Percentiles rank a stretch among this genome's conserved stretches.
Evolutionary conservation across 352 stramenopile genomes (phyloP).

Genomic region (Phytophthora fragariae): DNA sequence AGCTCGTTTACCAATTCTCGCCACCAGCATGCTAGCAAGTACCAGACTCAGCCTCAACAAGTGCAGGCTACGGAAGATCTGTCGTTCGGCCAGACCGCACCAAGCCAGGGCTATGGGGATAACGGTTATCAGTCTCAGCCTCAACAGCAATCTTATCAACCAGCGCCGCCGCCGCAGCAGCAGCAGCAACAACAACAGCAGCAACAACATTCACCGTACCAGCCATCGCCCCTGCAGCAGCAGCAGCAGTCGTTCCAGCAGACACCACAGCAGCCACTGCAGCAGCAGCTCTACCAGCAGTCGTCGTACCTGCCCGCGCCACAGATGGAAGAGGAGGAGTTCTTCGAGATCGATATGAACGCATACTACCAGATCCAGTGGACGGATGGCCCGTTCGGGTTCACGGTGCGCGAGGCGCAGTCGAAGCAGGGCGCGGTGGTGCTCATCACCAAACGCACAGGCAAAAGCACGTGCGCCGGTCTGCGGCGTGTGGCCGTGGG

Average conservation of each 20-base stretch:
- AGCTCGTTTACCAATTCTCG: constrained; percentile 32
- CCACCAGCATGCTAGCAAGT: constrained; percentile 34
- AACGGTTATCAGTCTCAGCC: constrained; percentile 32
- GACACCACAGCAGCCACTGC: neutral
- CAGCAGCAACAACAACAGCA: constrained; percentile 26
- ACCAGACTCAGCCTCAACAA: constrained; percentile 29
- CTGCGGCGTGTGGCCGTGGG: constrained; percentile 77
- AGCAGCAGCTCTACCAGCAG: constrained; percentile 28
- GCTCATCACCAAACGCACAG: constrained; percentile 84
- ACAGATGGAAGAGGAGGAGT: constrained; percentile 52
- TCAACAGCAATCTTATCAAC: constrained; percentile 23
- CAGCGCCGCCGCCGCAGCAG: constrained; percentile 19
- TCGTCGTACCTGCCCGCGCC: constrained; percentile 21
- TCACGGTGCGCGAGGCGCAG: constrained; percentile 80
- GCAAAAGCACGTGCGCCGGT: constrained; percentile 78
- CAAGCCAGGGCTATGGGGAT: constrained; percentile 28
- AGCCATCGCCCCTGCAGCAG: constrained; percentile 9
- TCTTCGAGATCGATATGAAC: constrained; percentile 69
- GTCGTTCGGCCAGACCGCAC: constrained; percentile 25
- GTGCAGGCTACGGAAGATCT: constrained; percentile 40
- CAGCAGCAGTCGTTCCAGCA: constrained; percentile 19
- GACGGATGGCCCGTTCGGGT: constrained; percentile 83
- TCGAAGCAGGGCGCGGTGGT: constrained; percentile 73
- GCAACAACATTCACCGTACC: constrained; percentile 17
- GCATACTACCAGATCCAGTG: constrained; percentile 86